Conservation (phyloP, 1,139 yeast species). For the Casaregolazyma lundiana region DNA sequence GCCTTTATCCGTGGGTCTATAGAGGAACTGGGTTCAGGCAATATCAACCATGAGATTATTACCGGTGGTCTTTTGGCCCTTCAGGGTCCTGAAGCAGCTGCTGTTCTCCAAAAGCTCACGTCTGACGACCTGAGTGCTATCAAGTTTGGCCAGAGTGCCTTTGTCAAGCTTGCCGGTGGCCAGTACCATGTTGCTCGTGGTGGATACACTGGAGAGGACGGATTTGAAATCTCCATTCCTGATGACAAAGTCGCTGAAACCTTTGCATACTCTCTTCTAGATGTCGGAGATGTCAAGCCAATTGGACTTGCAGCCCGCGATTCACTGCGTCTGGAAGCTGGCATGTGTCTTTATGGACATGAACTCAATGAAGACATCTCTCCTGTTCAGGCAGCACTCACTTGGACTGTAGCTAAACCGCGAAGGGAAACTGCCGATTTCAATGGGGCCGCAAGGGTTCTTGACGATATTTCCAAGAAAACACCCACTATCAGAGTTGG, state of each 20-base stretch:
- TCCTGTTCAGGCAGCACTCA: conserved; percentile 82
- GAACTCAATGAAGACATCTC: conserved; percentile 77
- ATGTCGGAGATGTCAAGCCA: conserved; percentile 56
- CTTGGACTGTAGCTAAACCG: conserved; percentile 84
- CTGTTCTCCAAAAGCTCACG: conserved; percentile 61
- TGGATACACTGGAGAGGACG: conserved; percentile 98
- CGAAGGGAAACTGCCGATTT: conserved; percentile 62
- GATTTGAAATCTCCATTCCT: conserved; percentile 86
- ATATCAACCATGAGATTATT: conserved; percentile 53
- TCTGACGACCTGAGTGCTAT: conserved; percentile 57
- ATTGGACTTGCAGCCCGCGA: conserved; percentile 97
- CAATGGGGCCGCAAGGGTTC: conserved; percentile 71
- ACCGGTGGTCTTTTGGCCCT: conserved; percentile 80
- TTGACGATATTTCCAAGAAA: conserved; percentile 67
- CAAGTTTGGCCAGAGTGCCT: conserved; percentile 70
- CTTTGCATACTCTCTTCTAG: conserved; percentile 60
- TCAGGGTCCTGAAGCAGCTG: conserved; percentile 84
- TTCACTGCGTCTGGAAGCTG: conserved; percentile 91
- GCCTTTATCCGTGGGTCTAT: conserved; percentile 56
- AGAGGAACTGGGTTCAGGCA: conserved; percentile 34
- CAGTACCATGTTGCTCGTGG: conserved; percentile 77
- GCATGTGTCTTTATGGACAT: conserved; percentile 95
- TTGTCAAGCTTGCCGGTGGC: conserved; percentile 45
- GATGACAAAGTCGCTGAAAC: conserved; percentile 51
- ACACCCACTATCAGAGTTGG: conserved; percentile 64